Evolutionary conservation across 2,329 filamentous ascomycete genomes (phyloP).

Genomic region (Falciphora oryzae): DNA sequence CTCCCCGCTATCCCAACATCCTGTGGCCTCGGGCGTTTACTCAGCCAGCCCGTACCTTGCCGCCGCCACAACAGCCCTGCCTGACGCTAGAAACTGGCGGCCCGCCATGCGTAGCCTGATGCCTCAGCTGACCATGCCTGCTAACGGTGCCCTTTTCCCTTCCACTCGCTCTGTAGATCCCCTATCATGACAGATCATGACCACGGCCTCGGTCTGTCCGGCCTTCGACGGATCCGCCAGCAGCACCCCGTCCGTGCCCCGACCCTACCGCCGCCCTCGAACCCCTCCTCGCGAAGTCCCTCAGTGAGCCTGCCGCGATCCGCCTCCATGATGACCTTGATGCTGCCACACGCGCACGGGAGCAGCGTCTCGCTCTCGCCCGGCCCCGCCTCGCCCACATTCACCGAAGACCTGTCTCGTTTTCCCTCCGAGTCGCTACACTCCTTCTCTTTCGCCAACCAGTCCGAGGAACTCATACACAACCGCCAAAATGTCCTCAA

Average conservation of each 20-base stretch:
- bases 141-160: not conserved
- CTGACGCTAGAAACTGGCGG: not conserved
- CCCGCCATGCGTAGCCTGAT: not conserved
- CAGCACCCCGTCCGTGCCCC: slow-evolving; percentile 63
- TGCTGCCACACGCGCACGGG: slow-evolving; percentile 38
- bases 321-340: slow-evolving; percentile 60
- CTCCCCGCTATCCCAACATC: not conserved
- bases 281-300: slow-evolving; percentile 55
- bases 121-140: slow-evolving; percentile 9
- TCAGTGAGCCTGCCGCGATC: slow-evolving; percentile 58
- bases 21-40: not conserved
- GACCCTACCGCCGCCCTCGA: slow-evolving; percentile 58
- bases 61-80: not conserved
- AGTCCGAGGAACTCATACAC: slow-evolving; percentile 87
- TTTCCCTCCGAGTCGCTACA: slow-evolving; percentile 96
- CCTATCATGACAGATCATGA: slow-evolving; percentile 81
- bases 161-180: slow-evolving; percentile 49
- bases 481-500: slow-evolving; percentile 90
- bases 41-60: not conserved
- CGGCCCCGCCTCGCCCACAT: slow-evolving; percentile 67
- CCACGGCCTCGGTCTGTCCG: slow-evolving; percentile 77
- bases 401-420: slow-evolving; percentile 81
- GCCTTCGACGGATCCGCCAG: slow-evolving; percentile 89
- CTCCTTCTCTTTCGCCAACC: slow-evolving; percentile 96
- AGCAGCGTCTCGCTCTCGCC: slow-evolving; percentile 44